Evolutionary conservation across 2,329 filamentous ascomycete genomes (phyloP).

Genomic region (Fusarium citri): DNA sequence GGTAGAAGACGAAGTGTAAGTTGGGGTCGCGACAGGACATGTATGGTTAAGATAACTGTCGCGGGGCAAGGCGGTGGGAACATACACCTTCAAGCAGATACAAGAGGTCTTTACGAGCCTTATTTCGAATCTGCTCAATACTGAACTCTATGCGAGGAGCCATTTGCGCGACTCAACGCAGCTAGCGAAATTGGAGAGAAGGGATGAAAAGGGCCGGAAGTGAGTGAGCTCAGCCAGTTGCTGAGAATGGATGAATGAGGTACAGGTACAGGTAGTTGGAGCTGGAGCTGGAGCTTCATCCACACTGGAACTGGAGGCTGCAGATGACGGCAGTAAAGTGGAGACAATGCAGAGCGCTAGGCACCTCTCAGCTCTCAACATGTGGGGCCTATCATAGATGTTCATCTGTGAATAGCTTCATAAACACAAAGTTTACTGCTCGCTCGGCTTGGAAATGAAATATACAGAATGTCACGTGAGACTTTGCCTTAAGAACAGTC

Average conservation of each 20-base stretch:
- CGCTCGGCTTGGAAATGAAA: neutral
- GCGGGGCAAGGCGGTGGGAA: constrained; percentile 49
- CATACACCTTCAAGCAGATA: constrained; percentile 94
- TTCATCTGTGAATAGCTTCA: neutral
- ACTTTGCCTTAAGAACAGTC: accelerated
- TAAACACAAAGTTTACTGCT: neutral
- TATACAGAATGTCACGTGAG: neutral
- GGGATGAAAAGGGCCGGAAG: constrained; percentile 15
- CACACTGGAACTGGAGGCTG: neutral
- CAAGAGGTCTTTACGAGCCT: constrained; percentile 88
- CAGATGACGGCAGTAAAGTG: constrained; percentile 40
- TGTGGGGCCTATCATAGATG: constrained; percentile 14
- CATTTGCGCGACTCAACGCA: constrained; percentile 66
- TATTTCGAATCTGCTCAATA: constrained; percentile 80
- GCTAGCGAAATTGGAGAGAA: constrained; percentile 17
- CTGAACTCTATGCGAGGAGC: constrained; percentile 78
- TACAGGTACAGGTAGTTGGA: neutral
- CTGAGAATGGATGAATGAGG: constrained; percentile 7
- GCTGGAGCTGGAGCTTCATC: constrained; percentile 14
- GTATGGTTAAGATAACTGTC: constrained; percentile 13
- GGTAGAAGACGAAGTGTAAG: constrained; percentile 25
- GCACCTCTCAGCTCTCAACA: neutral
- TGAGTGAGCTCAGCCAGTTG: constrained; percentile 33
- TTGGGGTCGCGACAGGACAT: constrained; percentile 1
- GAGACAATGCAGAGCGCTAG: constrained; percentile 10